phyloP scores from a whole-genome alignment of 352 stramenopile species.

The Phytophthora macrochlamydospora region DNA sequence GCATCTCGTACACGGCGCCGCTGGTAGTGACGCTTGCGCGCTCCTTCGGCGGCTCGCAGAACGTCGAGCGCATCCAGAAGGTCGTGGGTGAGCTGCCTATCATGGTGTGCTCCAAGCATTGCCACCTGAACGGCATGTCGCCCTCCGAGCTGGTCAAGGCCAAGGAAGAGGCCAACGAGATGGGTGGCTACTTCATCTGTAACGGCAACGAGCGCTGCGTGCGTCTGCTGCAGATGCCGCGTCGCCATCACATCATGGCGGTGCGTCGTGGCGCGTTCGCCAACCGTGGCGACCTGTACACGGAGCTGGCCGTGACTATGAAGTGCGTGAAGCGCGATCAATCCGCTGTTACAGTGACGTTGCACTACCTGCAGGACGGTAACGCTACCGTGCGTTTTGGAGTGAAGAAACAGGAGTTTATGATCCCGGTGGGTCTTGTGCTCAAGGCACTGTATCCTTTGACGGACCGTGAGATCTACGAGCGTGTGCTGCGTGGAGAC shows the following conservation, averaged over 20 bases:
- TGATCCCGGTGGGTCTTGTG: constrained; percentile 96
- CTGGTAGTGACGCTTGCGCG: constrained; percentile 94
- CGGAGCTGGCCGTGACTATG: constrained; percentile 97
- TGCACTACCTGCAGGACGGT: constrained; percentile 98
- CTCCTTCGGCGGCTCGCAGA: constrained; percentile 79
- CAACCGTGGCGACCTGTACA: constrained; percentile 97
- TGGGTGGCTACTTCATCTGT: constrained; percentile 99
- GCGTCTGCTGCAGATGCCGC: constrained; percentile 95
- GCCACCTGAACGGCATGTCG: constrained; percentile 91
- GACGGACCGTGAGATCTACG: constrained; percentile 97
- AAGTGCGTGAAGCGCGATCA: constrained; percentile 97
- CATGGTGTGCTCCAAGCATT: constrained; percentile 97
- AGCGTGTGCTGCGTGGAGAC: constrained; percentile 94
- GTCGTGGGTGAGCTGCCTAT: constrained; percentile 97
- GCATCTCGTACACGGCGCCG: constrained; percentile 95
- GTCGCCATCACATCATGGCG: constrained; percentile 90
- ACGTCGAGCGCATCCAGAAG: constrained; percentile 83
- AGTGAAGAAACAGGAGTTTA: constrained; percentile 98
- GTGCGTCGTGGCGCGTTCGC: constrained; percentile 98
- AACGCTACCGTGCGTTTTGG: constrained; percentile 96
- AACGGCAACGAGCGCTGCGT: constrained; percentile 99
- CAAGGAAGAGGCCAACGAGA: constrained; percentile 95
- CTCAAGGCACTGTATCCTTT: constrained; percentile 96
- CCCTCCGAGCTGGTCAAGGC: constrained; percentile 89
- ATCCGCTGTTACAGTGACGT: constrained; percentile 95